These are phyloP conservation scores for Prunus davidiana DNA, from an alignment of 306 rosid genomes.

Conservation along the genomic window DNA sequence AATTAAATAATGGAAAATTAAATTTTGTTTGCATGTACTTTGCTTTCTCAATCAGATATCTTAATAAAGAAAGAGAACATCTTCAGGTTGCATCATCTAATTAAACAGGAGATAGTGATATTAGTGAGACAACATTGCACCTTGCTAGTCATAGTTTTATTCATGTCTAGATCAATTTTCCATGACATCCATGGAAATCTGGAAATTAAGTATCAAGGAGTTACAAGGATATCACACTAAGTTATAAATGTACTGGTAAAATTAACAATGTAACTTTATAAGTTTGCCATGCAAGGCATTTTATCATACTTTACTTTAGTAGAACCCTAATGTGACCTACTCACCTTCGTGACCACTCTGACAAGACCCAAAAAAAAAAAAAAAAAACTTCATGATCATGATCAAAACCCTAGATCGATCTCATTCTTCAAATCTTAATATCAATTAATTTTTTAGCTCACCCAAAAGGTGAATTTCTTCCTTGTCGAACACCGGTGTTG, in stretches of 20 bases:
- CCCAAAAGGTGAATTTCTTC: constrained; percentile 70
- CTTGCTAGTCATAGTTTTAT: neutral
- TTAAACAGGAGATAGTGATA: no score
- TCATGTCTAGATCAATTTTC: constrained; percentile 12
- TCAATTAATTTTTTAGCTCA: constrained; percentile 21
- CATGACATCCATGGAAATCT: constrained; percentile 20
- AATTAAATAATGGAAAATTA: neutral
- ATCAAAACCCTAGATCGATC: constrained; percentile 59
- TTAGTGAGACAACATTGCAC: neutral
- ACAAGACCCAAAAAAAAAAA: neutral
- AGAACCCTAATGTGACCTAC: constrained; percentile 22
- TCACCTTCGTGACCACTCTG: neutral
- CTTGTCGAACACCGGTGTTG: constrained; percentile 53
- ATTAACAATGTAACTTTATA: constrained; percentile 34
- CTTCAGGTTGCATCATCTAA: neutral
- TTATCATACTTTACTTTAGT: constrained; percentile 36
- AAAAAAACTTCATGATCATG: constrained; percentile 24
- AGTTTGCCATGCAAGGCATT: constrained; percentile 68
- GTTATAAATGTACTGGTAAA: constrained; percentile 33
- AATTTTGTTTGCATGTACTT: neutral
- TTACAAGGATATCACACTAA: constrained; percentile 34
- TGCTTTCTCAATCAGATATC: neutral
- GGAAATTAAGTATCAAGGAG: constrained; percentile 15
- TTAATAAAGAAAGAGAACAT: neutral
- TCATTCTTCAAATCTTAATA: constrained; percentile 33